These are phyloP conservation scores for Pseudomonodictys pantanalensis DNA, from an alignment of 495 filamentous ascomycete genomes.

Conservation along the genomic window DNA sequence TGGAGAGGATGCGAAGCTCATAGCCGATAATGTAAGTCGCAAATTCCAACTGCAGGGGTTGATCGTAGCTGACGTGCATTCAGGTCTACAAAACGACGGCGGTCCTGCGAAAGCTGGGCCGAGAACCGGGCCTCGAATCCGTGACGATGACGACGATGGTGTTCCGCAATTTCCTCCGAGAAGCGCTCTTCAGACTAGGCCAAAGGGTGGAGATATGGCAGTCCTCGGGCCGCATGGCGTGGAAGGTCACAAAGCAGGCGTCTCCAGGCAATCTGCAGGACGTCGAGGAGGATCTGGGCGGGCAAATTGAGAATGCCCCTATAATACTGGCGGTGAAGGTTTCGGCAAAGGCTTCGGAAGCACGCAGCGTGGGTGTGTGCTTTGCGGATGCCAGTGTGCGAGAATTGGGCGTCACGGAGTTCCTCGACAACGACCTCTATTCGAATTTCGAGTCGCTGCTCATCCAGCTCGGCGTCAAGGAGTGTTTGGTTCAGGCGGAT, in stretches of 20 bases:
- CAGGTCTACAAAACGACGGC: conserved; percentile 98
- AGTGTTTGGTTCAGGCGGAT: conserved; percentile 80
- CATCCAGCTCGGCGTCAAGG: conserved; percentile 93
- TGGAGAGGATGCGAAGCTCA: conserved; percentile 87
- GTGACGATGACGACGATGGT: conserved; percentile 92
- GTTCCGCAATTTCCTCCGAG: conserved; percentile 91
- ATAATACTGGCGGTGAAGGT: conserved; percentile 95
- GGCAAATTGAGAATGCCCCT: conserved; percentile 80
- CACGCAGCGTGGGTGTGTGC: conserved; percentile 85
- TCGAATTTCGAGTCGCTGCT: conserved; percentile 96
- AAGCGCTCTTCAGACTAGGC: conserved; percentile 85
- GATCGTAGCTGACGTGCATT: conserved; percentile 9
- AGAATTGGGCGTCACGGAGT: conserved; percentile 95
- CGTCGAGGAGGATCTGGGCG: conserved; percentile 92
- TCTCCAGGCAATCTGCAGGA: conserved; percentile 96
- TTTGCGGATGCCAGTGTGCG: conserved; percentile 97
- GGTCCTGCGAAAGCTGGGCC: conserved; percentile 83
- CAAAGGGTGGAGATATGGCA: conserved; percentile 91
- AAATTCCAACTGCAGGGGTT: conserved; percentile 4
- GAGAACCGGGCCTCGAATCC: conserved; percentile 78
- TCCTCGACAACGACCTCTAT: conserved; percentile 95
- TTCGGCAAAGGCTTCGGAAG: conserved; percentile 78
- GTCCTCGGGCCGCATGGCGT: conserved; percentile 71
- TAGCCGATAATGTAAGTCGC: conserved; percentile 70
- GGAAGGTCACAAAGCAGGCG: conserved; percentile 84